These are phyloP conservation scores for Clavispora santaluciae DNA, from an alignment of 805 yeast species.

Conservation along the genomic window DNA sequence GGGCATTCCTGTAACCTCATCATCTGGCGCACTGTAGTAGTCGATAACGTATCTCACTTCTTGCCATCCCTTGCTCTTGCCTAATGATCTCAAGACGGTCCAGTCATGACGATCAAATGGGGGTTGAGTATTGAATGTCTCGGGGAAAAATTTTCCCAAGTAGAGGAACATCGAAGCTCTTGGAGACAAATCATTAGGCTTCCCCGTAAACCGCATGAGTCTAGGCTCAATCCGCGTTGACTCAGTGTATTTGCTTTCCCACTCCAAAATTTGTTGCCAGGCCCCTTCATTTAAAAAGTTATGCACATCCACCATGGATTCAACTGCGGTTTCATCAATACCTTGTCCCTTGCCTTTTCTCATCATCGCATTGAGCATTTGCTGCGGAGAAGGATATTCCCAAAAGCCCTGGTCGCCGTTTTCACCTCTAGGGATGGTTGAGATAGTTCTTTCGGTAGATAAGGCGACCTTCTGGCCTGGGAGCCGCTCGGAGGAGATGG, in stretches of 20 bases:
- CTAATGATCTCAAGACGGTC: constrained; percentile 77
- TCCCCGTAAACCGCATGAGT: constrained; percentile 80
- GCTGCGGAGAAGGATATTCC: constrained; percentile 99
- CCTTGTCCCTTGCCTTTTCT: constrained; percentile 87
- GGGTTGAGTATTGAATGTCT: constrained; percentile 64
- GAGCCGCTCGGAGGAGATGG: constrained; percentile 57
- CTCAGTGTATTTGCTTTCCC: constrained; percentile 77
- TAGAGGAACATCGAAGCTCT: constrained; percentile 67
- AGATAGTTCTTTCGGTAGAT: constrained; percentile 78
- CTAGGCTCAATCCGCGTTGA: constrained; percentile 62
- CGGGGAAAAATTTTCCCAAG: constrained; percentile 69
- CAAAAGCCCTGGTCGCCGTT: constrained; percentile 66
- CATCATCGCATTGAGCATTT: constrained; percentile 97
- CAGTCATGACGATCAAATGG: constrained; percentile 99
- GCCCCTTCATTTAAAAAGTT: constrained; percentile 96
- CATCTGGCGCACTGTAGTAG: constrained; percentile 94
- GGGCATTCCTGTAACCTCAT: constrained; percentile 79
- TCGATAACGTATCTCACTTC: constrained; percentile 87
- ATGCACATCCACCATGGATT: constrained; percentile 94
- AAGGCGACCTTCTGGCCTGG: constrained; percentile 78
- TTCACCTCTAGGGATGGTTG: constrained; percentile 84
- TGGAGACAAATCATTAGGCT: constrained; percentile 84
- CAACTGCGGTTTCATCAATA: constrained; percentile 92
- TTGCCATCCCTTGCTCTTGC: constrained; percentile 48
- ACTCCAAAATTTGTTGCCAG: constrained; percentile 87